Evolutionary conservation across 345 rosid genomes (phyloP), one percentile per base, ranked within the genome.

Genomic region (Gossypium thurberi): DNA sequence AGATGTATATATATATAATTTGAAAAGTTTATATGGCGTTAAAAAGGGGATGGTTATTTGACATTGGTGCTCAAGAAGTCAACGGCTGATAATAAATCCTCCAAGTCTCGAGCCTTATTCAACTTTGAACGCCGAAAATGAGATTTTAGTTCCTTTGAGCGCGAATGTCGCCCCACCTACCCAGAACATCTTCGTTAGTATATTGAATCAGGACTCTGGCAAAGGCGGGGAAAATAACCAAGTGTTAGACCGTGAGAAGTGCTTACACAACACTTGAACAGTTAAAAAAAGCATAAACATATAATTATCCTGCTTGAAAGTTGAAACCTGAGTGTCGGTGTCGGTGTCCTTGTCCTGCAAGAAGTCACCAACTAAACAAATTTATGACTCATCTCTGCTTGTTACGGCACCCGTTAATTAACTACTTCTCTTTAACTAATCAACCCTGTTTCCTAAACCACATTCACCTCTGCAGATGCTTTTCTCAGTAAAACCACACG

Each of bases 251-350:
- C 33, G 33, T 28, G 33, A 28, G 33, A 28, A 28, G 33, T 28
- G 5, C 33, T 28, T 28, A 28, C 33, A 28, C 33, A 28, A 28
- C 33, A 28, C 33, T 28, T 28, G 5, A 28, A 28, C 33, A 28
- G 33, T 28, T 28, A 3, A 28, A 28, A 28, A 28, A 28, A 28
- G 5, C 33, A 3, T 28, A 28, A 28, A 2, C 25, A 10, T 8
- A 21, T 56, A 56, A 26, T 18, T 57, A 62, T 74, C 70, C 76
- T 48, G 82, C 79, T 53, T 67, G 61, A 65, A 66, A 60, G 50
- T 46, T 11, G 50, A 53, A 53, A 53, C 58, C 57, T 21, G 33
- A 28, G 33, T 28, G 33, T 28, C 37, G 10, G 25, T 59, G 76
- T 66, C 76, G 76, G 74, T 61, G 70, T 48, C 23, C 58, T 23